Evolutionary conservation across 129 eudicot genomes (phyloP), one percentile per base, ranked within the genome.

Genomic region (Flaveria sonorensis): DNA sequence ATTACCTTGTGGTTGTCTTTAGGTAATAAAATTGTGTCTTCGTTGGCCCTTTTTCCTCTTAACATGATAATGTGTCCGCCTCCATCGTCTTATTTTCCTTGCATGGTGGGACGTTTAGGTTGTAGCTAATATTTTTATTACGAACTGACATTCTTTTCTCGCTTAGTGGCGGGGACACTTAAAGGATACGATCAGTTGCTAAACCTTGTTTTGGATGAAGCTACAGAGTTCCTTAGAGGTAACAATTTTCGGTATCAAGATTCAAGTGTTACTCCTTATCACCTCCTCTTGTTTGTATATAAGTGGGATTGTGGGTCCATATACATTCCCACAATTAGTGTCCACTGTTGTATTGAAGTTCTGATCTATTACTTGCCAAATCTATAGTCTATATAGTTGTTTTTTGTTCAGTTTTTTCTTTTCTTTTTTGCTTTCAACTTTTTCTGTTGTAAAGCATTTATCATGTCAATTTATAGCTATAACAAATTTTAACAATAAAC

Each of bases 171-270:
- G 8, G 99, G 99, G 63, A 94, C 97, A 6, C 85, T 94, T 47
- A 94, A 94, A 83, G 99, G 99, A 45, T 94, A 94, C 81, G 99
- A 94, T 68, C 99, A 94, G 75, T 76, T 94, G 87, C 83, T 94
- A 77, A 94, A 94, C 80, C 97, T 94, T 83, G 99, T 94, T 19
- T 59, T 94, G 86, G 99, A 94, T 83, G 99, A 94, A 89, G 99
- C 98, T 32, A 79, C 82, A 15, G 98, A 93, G 79, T 90, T 71
- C 53, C 89, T 93, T 30, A 88, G 86, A 83, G 86, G 86, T 83
- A 72, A 66, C 50, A 73, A 64, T 1, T 63, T 82, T 60, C 51
- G 53, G 63, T 65, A n/a, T 23, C 11, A n/a, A n/a, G n/a, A n/a
- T n/a, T n/a, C n/a, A 66, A 53, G 57, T 47, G 18, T 32, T 30